phyloP scores from a whole-genome alignment of 305 asterid species.

The Andrographis paniculata region DNA sequence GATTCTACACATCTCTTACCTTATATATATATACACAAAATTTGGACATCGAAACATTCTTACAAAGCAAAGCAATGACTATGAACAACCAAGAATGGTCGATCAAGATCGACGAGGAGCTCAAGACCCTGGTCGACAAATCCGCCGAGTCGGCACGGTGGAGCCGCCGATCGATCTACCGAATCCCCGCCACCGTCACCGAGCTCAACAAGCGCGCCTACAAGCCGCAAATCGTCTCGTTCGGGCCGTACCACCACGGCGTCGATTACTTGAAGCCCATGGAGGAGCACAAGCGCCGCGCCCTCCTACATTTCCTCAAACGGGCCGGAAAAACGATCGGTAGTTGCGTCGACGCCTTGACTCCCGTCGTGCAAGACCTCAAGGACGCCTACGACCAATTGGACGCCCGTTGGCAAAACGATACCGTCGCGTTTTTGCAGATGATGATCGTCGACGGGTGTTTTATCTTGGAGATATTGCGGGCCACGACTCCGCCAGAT shows the following conservation, averaged over 20 bases:
- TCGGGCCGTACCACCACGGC: slow-evolving; percentile 27
- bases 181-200: slow-evolving; percentile 31
- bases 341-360: slow-evolving; percentile 20
- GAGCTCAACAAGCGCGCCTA: slow-evolving; percentile 28
- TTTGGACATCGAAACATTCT: no score
- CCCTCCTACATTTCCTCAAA: slow-evolving; percentile 24
- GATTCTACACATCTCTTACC: no score
- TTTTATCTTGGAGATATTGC: slow-evolving; percentile 38
- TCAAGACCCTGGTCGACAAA: background rate
- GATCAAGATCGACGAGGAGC: slow-evolving; percentile 8
- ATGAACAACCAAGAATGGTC: slow-evolving; percentile 13
- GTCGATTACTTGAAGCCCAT: slow-evolving; percentile 2
- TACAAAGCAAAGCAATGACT: background rate
- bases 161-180: slow-evolving; percentile 39
- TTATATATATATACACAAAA: no score
- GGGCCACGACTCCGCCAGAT: slow-evolving; percentile 10
- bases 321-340: slow-evolving; percentile 24
- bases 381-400: slow-evolving; percentile 33
- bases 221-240: slow-evolving; percentile 35
- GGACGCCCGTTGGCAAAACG: slow-evolving; percentile 13
- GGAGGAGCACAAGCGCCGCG: slow-evolving; percentile 36
- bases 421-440: slow-evolving; percentile 24
- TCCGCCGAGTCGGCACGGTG: slow-evolving; percentile 19
- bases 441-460: slow-evolving; percentile 47
- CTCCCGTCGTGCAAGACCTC: slow-evolving; percentile 27